These are phyloP conservation scores for Gaeumannomyces sp. DNA, from an alignment of 2,329 filamentous ascomycete genomes.

Conservation along the genomic window DNA sequence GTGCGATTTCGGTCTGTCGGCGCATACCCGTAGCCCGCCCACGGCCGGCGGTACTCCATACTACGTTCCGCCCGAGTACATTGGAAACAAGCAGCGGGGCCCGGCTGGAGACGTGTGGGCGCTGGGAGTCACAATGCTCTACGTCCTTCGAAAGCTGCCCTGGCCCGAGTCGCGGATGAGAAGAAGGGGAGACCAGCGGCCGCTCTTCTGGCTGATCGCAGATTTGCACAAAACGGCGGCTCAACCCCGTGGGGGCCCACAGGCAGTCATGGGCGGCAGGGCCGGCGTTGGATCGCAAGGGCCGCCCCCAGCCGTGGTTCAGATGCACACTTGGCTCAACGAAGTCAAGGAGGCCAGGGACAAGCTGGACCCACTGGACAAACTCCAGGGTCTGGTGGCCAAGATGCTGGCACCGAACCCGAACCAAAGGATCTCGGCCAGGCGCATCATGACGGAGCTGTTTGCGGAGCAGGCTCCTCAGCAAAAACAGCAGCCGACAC, in stretches of 20 bases:
- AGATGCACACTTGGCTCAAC: conserved; percentile 52
- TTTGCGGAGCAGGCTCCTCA: conserved; percentile 20
- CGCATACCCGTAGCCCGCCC: conserved; percentile 37
- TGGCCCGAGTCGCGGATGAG: conserved; percentile 46
- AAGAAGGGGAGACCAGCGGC: conserved; percentile 39
- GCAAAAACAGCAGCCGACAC: neutral
- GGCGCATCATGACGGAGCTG: conserved; percentile 41
- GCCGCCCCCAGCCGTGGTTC: conserved; percentile 32
- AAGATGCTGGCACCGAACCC: conserved; percentile 50
- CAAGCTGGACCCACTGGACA: conserved; percentile 39
- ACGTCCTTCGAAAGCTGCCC: conserved; percentile 48
- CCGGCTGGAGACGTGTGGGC: conserved; percentile 54
- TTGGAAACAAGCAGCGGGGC: conserved; percentile 47
- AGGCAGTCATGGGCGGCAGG: conserved; percentile 12
- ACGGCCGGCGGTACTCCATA: conserved; percentile 53
- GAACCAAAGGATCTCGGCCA: conserved; percentile 47
- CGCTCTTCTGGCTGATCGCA: conserved; percentile 53
- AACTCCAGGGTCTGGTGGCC: conserved; percentile 43
- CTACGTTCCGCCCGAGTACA: conserved; percentile 57
- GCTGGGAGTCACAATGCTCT: conserved; percentile 54
- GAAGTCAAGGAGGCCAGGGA: conserved; percentile 45
- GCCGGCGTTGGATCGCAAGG: neutral
- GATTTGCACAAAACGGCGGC: conserved; percentile 38
- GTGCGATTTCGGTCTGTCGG: conserved; percentile 55
- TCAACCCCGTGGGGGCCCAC: conserved; percentile 17